Conservation (phyloP, 2,329 filamentous ascomycete genomes). For the Coniochaeta prunicola region DNA sequence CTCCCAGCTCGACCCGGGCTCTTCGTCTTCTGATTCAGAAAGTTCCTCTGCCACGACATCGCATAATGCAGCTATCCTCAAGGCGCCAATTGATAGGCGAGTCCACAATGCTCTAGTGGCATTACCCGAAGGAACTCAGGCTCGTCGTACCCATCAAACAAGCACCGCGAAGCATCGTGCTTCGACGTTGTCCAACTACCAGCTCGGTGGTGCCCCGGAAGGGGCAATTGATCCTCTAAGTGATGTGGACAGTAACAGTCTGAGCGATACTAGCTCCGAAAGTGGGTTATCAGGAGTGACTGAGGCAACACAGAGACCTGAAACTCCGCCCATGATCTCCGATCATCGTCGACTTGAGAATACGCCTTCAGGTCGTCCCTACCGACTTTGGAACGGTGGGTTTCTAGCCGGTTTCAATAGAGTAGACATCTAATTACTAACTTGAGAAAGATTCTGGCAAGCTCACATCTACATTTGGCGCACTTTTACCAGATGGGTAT, state of each 20-base stretch:
- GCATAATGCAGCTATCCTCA: too few species aligned
- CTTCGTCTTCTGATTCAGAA: too few species aligned
- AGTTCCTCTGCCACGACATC: too few species aligned
- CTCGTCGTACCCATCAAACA: too few species aligned
- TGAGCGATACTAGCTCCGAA: background rate
- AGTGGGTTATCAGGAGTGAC: background rate
- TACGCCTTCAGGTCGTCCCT: background rate
- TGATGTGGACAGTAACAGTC: background rate
- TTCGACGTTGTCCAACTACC: too few species aligned
- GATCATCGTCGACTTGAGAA: background rate
- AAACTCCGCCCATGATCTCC: background rate
- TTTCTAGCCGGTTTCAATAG: background rate
- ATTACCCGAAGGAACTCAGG: too few species aligned
- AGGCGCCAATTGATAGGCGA: too few species aligned
- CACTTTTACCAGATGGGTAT: slow-evolving; percentile 11
- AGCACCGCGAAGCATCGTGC: too few species aligned
- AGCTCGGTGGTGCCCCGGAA: too few species aligned
- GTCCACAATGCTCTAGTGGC: too few species aligned
- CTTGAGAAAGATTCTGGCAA: background rate
- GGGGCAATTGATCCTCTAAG: too few species aligned
- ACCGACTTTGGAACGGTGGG: background rate
- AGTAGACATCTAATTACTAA: background rate
- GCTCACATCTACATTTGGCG: slow-evolving; percentile 6
- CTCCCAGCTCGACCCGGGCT: too few species aligned
- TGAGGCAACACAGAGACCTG: background rate